Conservation (phyloP, 306 rosid genomes). For the Vigna radiata region DNA sequence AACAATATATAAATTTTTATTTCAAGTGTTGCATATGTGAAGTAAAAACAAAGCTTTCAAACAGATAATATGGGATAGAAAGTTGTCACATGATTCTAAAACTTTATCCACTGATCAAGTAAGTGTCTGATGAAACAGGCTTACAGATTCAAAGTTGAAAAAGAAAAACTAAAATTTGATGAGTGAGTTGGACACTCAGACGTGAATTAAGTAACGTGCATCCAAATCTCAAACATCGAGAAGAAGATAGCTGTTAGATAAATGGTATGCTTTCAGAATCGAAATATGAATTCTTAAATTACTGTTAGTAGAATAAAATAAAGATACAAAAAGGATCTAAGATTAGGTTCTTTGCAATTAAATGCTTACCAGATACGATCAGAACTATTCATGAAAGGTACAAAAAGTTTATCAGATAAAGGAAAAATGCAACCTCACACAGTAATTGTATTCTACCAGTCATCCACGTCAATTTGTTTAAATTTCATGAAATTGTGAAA, state of each 20-base stretch:
- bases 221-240: not conserved
- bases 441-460: not conserved
- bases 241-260: not conserved
- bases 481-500: not conserved
- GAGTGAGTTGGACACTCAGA: not conserved
- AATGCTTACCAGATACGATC: not conserved
- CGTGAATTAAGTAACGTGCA: not conserved
- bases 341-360: not conserved
- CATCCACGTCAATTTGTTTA: not conserved
- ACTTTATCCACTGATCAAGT: not conserved
- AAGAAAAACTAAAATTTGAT: not conserved
- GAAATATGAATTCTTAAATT: conserved; percentile 1
- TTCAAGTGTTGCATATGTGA: not conserved
- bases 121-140: conserved; percentile 3
- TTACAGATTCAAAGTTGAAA: conserved; percentile 23
- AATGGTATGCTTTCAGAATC: not conserved
- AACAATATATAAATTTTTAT: not conserved
- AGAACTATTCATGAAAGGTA: not conserved
- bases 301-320: not conserved
- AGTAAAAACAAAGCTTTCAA: not conserved
- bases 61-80: not conserved
- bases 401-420: not conserved
- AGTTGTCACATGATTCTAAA: not conserved
- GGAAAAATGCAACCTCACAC: conserved; percentile 1
- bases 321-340: not conserved